These are phyloP conservation scores for Aspergillus novofumigatus DNA, from an alignment of 2,329 filamentous ascomycete species.

Conservation along the genomic window DNA sequence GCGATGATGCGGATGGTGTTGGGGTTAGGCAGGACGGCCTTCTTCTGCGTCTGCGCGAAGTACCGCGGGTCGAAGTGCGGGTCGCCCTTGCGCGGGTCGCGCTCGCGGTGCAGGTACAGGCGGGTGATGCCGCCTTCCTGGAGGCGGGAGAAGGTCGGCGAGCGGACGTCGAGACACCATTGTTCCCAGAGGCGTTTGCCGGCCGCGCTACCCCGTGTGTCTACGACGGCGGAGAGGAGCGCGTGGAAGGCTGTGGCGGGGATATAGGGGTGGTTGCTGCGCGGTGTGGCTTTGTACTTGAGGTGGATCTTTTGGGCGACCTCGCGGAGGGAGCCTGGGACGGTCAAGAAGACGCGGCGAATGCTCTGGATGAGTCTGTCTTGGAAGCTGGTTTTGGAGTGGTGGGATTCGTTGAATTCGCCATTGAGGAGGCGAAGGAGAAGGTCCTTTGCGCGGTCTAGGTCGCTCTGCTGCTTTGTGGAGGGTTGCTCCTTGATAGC, in stretches of 20 bases:
- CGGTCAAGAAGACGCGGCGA: conserved; percentile 26
- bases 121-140: conserved; percentile 26
- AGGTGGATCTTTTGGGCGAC: conserved; percentile 19
- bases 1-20: conserved; percentile 36
- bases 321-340: conserved; percentile 29
- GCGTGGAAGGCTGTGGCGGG: conserved; percentile 46
- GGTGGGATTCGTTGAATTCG: conserved; percentile 27
- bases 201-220: conserved; percentile 43
- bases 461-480: conserved; percentile 10
- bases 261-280: conserved; percentile 24
- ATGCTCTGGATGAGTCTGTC: conserved; percentile 26
- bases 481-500: conserved; percentile 12
- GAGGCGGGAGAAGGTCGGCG: conserved; percentile 16
- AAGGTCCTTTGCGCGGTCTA: conserved; percentile 27
- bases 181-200: conserved; percentile 47
- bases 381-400: conserved; percentile 22
- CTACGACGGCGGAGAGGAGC: conserved; percentile 52
- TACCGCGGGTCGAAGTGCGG: conserved; percentile 24
- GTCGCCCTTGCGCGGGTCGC: conserved; percentile 17
- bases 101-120: conserved; percentile 21
- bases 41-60: conserved; percentile 21
- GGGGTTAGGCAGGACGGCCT: conserved; percentile 30
- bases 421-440: conserved; percentile 33
- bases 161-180: conserved; percentile 41
- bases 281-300: conserved; percentile 8